These are phyloP conservation scores for Quillaja saponaria DNA, from an alignment of 306 rosid genomes.

Conservation along the genomic window DNA sequence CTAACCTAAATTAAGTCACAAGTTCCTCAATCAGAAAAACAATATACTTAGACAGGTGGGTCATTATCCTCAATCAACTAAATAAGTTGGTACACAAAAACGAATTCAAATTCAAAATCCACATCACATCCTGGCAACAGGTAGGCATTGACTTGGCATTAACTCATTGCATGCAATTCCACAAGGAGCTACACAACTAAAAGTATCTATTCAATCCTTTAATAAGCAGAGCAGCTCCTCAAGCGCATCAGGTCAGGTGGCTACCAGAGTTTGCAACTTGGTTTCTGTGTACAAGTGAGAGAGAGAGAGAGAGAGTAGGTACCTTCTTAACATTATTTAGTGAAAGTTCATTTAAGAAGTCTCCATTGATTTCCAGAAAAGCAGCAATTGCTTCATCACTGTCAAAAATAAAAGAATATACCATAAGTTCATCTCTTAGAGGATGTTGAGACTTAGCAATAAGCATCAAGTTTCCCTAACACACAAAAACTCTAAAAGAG, in stretches of 20 bases:
- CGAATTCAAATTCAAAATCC: neutral
- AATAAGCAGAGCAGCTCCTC: neutral
- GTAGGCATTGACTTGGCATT: slow-evolving; percentile 7
- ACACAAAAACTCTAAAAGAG: neutral
- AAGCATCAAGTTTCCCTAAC: neutral
- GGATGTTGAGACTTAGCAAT: slow-evolving; percentile 9
- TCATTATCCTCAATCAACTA: slow-evolving; percentile 18
- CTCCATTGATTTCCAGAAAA: slow-evolving; percentile 63
- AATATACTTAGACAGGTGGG: slow-evolving; percentile 8
- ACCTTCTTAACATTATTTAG: slow-evolving; percentile 74
- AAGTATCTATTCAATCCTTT: neutral
- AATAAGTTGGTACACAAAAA: slow-evolving; percentile 1
- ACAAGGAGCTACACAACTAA: neutral
- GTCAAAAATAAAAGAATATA: slow-evolving; percentile 17
- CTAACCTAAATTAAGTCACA: slow-evolving; percentile 59
- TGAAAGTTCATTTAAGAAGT: slow-evolving; percentile 62
- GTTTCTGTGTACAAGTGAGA: neutral
- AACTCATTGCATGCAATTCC: neutral
- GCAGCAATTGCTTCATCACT: slow-evolving; percentile 92
- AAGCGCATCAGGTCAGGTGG: slow-evolving; percentile 4
- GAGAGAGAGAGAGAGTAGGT: slow-evolving; percentile 13
- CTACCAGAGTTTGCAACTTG: slow-evolving; percentile 3
- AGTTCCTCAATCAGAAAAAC: slow-evolving; percentile 29
- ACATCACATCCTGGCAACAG: neutral
- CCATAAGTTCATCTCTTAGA: slow-evolving; percentile 14